Conservation (phyloP, 257 asterid genomes). For the Rhazya stricta region DNA sequence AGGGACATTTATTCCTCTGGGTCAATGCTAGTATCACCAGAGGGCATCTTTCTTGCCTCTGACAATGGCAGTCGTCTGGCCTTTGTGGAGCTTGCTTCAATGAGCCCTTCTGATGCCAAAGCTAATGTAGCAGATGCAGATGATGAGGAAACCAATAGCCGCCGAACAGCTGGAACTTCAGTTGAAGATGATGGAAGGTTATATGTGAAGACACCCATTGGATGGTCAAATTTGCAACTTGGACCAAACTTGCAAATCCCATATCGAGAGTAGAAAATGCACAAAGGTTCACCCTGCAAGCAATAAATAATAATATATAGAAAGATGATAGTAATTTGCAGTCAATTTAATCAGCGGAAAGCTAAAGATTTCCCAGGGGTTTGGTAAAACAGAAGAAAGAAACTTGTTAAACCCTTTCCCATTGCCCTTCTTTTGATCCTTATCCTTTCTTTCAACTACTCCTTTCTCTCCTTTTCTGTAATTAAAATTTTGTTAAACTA, state of each 20-base stretch:
- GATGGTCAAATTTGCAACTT: slow-evolving; percentile 99
- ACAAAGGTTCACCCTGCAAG: slow-evolving; percentile 79
- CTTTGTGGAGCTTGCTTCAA: slow-evolving; percentile 56
- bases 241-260: slow-evolving; percentile 99
- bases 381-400: neutral
- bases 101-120: slow-evolving; percentile 63
- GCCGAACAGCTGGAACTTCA: slow-evolving; percentile 54
- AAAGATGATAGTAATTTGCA: neutral
- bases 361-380: neutral
- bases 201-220: slow-evolving; percentile 73
- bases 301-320: slow-evolving; percentile 18
- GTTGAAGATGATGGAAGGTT: slow-evolving; percentile 54
- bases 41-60: slow-evolving; percentile 64
- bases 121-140: slow-evolving; percentile 61
- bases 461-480: neutral
- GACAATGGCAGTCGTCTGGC: slow-evolving; percentile 58
- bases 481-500: neutral
- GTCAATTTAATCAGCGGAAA: neutral
- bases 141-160: slow-evolving; percentile 61
- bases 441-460: neutral
- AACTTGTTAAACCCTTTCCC: neutral
- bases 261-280: slow-evolving; percentile 87
- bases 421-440: neutral
- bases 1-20: slow-evolving; percentile 57
- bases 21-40: slow-evolving; percentile 72